Conservation (phyloP, 768 basidiomycete genomes). For the Gautieria morchelliformis region DNA sequence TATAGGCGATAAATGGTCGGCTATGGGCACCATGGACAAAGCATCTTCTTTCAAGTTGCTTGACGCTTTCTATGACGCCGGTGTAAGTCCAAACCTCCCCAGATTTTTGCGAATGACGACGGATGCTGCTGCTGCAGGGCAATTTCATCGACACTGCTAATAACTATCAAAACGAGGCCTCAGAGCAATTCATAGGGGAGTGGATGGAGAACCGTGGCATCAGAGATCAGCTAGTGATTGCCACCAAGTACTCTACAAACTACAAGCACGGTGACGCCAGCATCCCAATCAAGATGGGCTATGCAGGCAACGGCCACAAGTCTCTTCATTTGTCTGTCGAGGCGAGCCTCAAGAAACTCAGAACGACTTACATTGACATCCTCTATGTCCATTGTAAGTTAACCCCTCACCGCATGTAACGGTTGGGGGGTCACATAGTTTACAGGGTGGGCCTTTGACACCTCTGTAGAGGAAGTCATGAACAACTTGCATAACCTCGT, state of each 20-base stretch:
- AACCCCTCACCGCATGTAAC: conserved; percentile 5
- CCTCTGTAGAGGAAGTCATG: conserved; percentile 35
- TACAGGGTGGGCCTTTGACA: conserved; percentile 30
- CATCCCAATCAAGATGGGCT: conserved; percentile 15
- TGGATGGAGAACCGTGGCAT: conserved; percentile 34
- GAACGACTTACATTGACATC: conserved; percentile 16
- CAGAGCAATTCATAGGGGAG: conserved; percentile 38
- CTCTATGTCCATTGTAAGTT: conserved; percentile 18
- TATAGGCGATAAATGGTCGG: conserved; percentile 10
- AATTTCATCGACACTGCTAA: conserved; percentile 20
- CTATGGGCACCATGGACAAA: conserved; percentile 24
- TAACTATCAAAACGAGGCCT: conserved; percentile 26
- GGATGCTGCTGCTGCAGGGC: conserved; percentile 12
- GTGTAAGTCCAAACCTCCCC: conserved; percentile 7
- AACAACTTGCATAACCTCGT: conserved; percentile 31
- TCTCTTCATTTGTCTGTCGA: conserved; percentile 17
- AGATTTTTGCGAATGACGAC: too few species aligned
- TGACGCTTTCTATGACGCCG: conserved; percentile 3
- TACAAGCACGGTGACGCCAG: conserved; percentile 18
- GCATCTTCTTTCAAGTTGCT: conserved; percentile 21
- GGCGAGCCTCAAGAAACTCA: conserved; percentile 14
- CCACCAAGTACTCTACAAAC: conserved; percentile 30
- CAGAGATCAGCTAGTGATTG: conserved; percentile 36
- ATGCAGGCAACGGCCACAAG: conserved; percentile 23
- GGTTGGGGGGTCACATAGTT: conserved; percentile 16